Conservation (phyloP, 2,329 filamentous ascomycete species). For the Apiospora malaysiana region DNA sequence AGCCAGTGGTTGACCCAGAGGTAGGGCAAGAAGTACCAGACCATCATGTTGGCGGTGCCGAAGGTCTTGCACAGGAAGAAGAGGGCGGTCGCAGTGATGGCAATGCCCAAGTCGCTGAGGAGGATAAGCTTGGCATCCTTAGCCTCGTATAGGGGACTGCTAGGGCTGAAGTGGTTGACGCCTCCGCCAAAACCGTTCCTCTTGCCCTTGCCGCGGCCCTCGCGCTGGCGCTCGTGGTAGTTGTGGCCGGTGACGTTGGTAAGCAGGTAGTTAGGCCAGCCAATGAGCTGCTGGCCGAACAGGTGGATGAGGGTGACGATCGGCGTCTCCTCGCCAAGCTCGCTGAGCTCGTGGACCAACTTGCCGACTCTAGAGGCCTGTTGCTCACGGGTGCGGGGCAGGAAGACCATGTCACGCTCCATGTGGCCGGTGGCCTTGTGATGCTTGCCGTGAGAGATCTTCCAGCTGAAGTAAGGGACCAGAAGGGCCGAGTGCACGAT, state of each 20-base stretch:
- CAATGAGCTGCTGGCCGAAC: conserved; percentile 83
- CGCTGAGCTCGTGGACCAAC: conserved; percentile 79
- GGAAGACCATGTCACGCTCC: conserved; percentile 98
- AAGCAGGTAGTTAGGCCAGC: conserved; percentile 91
- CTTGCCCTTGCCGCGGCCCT: conserved; percentile 95
- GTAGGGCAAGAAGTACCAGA: conserved; percentile 96
- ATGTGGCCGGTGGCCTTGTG: conserved; percentile 99
- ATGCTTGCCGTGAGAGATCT: conserved; percentile 98
- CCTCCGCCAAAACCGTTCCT: conserved; percentile 78
- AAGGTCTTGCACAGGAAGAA: conserved; percentile 75
- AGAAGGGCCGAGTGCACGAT: conserved; percentile 85
- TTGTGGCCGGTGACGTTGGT: conserved; percentile 97
- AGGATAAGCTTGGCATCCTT: conserved; percentile 88
- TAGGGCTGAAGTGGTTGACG: conserved; percentile 94
- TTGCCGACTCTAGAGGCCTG: conserved; percentile 78
- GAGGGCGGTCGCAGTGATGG: conserved; percentile 66
- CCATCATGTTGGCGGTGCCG: conserved; percentile 83
- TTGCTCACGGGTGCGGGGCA: conserved; percentile 88
- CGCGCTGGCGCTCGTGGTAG: conserved; percentile 86
- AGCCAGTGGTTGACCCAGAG: conserved; percentile 99
- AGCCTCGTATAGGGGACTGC: conserved; percentile 88
- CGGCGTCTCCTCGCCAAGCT: conserved; percentile 94
- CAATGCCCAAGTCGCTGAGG: conserved; percentile 83
- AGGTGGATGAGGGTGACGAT: conserved; percentile 78
- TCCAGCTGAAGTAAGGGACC: conserved; percentile 99